phyloP scores from a whole-genome alignment of 768 basidiomycete genomes.

The Tephrocybe sp. region DNA sequence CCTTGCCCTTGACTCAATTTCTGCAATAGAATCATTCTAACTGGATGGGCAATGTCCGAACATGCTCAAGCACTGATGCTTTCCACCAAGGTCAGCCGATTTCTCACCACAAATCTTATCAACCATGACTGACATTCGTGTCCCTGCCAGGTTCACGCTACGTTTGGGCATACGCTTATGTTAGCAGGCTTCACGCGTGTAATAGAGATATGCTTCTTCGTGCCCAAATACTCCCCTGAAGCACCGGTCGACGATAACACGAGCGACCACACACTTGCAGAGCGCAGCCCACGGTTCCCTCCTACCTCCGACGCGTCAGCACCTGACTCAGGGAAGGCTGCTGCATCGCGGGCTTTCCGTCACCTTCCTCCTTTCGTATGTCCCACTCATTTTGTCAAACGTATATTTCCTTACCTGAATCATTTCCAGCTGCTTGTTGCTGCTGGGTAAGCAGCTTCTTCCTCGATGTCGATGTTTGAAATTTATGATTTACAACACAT shows the following conservation, averaged over 20 bases:
- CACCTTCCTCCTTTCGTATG: conserved; percentile 88
- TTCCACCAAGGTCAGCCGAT: conserved; percentile 62
- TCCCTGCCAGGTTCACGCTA: conserved; percentile 61
- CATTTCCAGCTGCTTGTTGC: conserved; percentile 61
- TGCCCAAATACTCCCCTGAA: conserved; percentile 27
- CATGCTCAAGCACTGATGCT: conserved; percentile 84
- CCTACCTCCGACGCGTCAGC: conserved; percentile 10
- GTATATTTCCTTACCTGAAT: conserved; percentile 4
- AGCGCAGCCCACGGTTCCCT: conserved; percentile 20
- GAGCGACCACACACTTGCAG: conserved; percentile 69
- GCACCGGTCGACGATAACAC: conserved; percentile 44
- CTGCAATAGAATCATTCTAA: conserved; percentile 68
- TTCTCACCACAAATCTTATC: background rate
- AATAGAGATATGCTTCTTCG: conserved; percentile 81
- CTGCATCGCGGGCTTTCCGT: conserved; percentile 63
- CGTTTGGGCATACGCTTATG: conserved; percentile 87
- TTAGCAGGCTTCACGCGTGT: conserved; percentile 78
- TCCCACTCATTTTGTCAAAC: conserved; percentile 16
- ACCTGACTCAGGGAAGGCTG: conserved; percentile 26
- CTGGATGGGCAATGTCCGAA: conserved; percentile 93
- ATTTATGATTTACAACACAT: background rate
- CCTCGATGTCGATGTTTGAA: background rate
- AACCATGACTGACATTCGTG: background rate
- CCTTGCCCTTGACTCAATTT: background rate
- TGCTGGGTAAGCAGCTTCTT: conserved; percentile 50